A percentile compares a stretch with the other conserved stretches of the same genome.
Conservation (phyloP, 1,284 basidiomycete species). For the Sanghuangporus baumii region DNA sequence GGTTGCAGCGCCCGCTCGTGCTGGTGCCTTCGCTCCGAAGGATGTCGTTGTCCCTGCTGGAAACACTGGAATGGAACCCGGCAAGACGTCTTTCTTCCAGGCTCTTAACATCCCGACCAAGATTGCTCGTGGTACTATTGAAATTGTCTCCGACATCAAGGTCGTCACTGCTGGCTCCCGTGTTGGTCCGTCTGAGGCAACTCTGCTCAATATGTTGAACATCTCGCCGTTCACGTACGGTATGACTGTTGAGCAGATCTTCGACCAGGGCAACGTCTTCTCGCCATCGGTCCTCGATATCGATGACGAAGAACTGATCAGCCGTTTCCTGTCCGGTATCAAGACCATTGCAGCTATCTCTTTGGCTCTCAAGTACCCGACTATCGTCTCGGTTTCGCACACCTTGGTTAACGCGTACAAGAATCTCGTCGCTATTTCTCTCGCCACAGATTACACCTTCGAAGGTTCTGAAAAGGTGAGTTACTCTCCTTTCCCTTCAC, state of each 20-base stretch:
- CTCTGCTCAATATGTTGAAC: constrained; percentile 98
- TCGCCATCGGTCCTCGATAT: constrained; percentile 90
- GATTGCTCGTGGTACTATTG: constrained; percentile 99
- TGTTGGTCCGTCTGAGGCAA: constrained; percentile 97
- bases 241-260: constrained; percentile 95
- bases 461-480: constrained; percentile 89
- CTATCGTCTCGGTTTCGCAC: constrained; percentile 90
- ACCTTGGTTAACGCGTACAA: constrained; percentile 99
- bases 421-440: constrained; percentile 88
- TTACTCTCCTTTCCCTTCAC: constrained; percentile 17
- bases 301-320: constrained; percentile 85
- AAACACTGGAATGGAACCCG: constrained; percentile 99
- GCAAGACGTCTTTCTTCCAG: constrained; percentile 99
- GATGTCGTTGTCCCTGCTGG: constrained; percentile 91
- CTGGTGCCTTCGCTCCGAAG: constrained; percentile 91
- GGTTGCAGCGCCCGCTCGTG: constrained; percentile 97
- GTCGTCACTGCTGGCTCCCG: constrained; percentile 89
- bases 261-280: constrained; percentile 89
- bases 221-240: constrained; percentile 99
- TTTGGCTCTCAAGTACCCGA: constrained; percentile 93
- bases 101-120: constrained; percentile 99
- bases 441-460: constrained; percentile 94
- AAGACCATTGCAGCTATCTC: constrained; percentile 96
- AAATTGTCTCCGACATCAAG: constrained; percentile 97
- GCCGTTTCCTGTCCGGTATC: constrained; percentile 88